Evolutionary conservation across 345 rosid genomes (phyloP).

Genomic region (Gossypium thurberi): DNA sequence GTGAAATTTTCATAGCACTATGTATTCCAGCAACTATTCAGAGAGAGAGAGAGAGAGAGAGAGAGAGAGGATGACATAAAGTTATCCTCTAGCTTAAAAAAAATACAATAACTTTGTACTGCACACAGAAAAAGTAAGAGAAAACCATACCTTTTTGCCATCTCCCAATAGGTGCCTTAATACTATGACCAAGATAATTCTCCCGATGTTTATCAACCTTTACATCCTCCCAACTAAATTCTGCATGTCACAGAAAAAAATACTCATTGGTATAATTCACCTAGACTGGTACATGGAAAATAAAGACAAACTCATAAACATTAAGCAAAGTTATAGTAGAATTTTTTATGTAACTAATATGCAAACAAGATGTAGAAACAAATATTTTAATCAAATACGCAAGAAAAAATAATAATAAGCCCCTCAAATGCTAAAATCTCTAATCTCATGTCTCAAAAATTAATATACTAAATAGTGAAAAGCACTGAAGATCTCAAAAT

Average conservation of each 20-base stretch:
- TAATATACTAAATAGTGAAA: neutral
- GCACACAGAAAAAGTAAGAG: neutral
- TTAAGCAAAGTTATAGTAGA: neutral
- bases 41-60: no score
- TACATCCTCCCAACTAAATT: slow-evolving; percentile 90
- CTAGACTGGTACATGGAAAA: neutral
- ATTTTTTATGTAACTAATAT: neutral
- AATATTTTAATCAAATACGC: neutral
- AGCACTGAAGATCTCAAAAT: neutral
- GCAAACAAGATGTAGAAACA: slow-evolving; percentile 3
- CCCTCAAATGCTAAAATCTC: neutral
- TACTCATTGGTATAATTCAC: neutral
- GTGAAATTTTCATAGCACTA: neutral
- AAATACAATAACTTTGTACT: neutral
- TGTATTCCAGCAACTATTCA: neutral
- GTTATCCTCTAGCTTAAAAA: neutral
- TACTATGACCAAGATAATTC: slow-evolving; percentile 88
- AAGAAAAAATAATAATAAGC: neutral
- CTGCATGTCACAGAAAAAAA: slow-evolving; percentile 33
- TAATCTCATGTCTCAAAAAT: neutral
- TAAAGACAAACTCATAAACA: neutral
- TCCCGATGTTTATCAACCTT: slow-evolving; percentile 87
- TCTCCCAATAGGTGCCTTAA: slow-evolving; percentile 95
- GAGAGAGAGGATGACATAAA: neutral
- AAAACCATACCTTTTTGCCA: slow-evolving; percentile 80